Evolutionary conservation across 345 rosid genomes (phyloP), one percentile per base, ranked within the genome.

Genomic region (Brassica carinata): DNA sequence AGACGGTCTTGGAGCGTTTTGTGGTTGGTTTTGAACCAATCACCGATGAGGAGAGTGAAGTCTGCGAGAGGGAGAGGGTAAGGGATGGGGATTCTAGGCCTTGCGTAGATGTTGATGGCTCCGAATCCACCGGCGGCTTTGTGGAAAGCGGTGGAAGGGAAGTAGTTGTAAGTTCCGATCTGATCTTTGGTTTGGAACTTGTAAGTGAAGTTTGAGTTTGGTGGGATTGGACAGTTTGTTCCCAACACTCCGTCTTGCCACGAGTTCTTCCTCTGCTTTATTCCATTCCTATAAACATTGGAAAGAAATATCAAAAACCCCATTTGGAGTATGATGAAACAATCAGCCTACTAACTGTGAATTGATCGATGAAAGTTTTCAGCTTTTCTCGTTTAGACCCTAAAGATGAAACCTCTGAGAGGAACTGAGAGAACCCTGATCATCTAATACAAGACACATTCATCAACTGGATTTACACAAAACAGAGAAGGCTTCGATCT

Each of bases 41-140:
- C 98, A 31, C 98, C 96, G 5, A 94, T 63, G 23, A 94, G 94
- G 40, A 92, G 64, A 83, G 94, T 90, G 86, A 90, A 88, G 77
- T 90, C 96, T 9, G 86, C 90, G 3, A 78, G 87, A 3, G 96
- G 98, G n/a, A 77, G 64, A 33, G 88, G 84, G 71, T 86, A 94
- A 4, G 98, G 98, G 5, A 91, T 87, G 1, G 97, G 94, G 61
- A 94, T 94, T n/a, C 75, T 74, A 26, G 92, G 85, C 75, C 98
- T 86, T 38, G 87, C 83, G 8, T 85, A 86, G 79, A 92, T 75
- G 72, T 89, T 89, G 69, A 92, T 79, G 8, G 85, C 93, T 64
- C 98, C 97, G 40, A 81, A 94, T 13, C 96, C 98, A 33, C 98
- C 98, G 67, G 94, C 91, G 38, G 94, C 97, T 84, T 83, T 90